Evolutionary conservation across 2,329 filamentous ascomycete genomes (phyloP).

Genomic region (Colletotrichum sp.): DNA sequence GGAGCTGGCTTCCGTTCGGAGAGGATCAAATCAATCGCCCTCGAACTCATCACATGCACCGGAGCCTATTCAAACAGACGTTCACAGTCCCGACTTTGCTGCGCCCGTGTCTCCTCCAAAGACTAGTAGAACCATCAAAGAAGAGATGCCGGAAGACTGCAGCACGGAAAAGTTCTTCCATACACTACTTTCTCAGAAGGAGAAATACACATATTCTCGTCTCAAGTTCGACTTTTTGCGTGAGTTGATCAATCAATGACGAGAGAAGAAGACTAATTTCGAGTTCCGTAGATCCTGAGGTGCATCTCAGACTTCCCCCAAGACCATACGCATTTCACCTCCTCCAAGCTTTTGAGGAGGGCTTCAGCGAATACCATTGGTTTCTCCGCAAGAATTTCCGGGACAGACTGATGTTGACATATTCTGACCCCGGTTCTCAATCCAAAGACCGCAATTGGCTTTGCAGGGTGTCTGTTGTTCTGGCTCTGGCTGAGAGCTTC

Average conservation of each 20-base stretch:
- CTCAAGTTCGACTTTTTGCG: constrained; percentile 24
- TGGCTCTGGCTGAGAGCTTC: constrained; percentile 24
- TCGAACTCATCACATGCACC: background rate
- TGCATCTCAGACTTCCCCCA: constrained; percentile 21
- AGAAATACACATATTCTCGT: constrained; percentile 21
- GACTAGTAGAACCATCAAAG: background rate
- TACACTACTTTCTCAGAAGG: constrained; percentile 7
- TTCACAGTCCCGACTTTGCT: background rate
- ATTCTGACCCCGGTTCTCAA: constrained; percentile 21
- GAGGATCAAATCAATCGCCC: background rate
- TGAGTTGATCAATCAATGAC: background rate
- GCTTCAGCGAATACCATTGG: constrained; percentile 26
- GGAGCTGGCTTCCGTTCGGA: background rate
- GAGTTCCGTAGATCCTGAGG: background rate
- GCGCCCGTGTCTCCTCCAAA: background rate
- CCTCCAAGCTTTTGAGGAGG: constrained; percentile 21
- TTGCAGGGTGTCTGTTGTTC: constrained; percentile 20
- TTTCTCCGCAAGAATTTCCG: constrained; percentile 19
- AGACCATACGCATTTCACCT: constrained; percentile 21
- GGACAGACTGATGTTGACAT: constrained; percentile 12
- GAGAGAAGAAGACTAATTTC: background rate
- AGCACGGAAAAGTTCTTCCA: constrained; percentile 22
- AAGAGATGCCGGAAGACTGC: constrained; percentile 12
- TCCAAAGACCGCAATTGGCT: constrained; percentile 24
- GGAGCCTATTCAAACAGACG: background rate